phyloP scores from a whole-genome alignment of 2,329 filamentous ascomycete species.

The Calonectria honghensis region DNA sequence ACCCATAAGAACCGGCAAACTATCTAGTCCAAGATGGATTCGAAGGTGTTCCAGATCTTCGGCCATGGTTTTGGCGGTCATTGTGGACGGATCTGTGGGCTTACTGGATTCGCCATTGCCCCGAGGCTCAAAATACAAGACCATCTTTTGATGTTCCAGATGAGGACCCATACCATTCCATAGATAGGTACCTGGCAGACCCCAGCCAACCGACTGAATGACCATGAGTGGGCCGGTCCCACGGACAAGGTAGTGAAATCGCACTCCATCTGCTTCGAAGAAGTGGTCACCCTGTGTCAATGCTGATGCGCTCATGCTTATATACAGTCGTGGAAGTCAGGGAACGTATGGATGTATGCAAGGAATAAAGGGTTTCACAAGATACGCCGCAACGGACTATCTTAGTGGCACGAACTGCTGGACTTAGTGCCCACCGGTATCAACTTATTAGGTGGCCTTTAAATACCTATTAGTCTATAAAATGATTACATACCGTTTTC shows the following conservation, averaged over 20 bases:
- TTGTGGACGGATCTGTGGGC: constrained; percentile 26
- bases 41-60: constrained; percentile 31
- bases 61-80: constrained; percentile 31
- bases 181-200: constrained; percentile 22
- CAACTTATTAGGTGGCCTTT: background rate
- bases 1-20: constrained; percentile 21
- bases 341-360: background rate
- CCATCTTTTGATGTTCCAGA: constrained; percentile 18
- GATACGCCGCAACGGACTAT: background rate
- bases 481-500: background rate
- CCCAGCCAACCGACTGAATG: constrained; percentile 30
- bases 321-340: background rate
- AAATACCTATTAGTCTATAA: background rate
- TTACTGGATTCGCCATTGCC: constrained; percentile 29
- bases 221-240: constrained; percentile 23
- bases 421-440: background rate
- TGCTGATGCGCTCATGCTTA: background rate
- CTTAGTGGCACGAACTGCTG: background rate
- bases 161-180: constrained; percentile 33
- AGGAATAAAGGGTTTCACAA: background rate
- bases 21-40: constrained; percentile 21
- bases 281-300: constrained; percentile 28
- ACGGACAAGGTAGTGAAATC: constrained; percentile 32
- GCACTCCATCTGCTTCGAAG: constrained; percentile 26
- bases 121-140: constrained; percentile 32